Evolutionary conservation across 805 yeast species (phyloP), one percentile per base, ranked within the genome.

Genomic region (Dipodascus albidus): DNA sequence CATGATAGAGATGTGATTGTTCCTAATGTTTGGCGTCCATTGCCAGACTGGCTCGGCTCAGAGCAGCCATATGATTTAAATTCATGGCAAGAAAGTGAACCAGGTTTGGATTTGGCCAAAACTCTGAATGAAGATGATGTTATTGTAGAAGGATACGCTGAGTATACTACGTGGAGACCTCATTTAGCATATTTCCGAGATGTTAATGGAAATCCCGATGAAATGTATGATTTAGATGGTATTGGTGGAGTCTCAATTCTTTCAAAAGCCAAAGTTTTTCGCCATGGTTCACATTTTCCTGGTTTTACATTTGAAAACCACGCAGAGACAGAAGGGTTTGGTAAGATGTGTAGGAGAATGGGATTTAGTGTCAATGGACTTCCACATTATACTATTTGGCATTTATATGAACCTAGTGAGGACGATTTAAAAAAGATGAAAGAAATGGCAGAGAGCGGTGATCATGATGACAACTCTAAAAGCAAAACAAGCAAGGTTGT

Each of bases 301-400:
- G 98, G 96, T 0, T 91, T 91, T 66, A 87, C 96, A 38, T 91
- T 88, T 69, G 86, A 87, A 68, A 88, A 87, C 62, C 98, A 93
- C 67, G 99, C 98, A 2, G 99, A 91, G 67, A 91, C 98, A 1
- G 98, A 93, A 70, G 98, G 96, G 0, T 91, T 93, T 68, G 99
- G 96, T 51, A 90, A 87, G 65, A 76, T 91, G 74, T 82, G 90
- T 63, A 82, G 85, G 61, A 75, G 85, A 59, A 89, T 91, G 96
- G 90, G 93, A 2, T 86, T 77, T 66, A 75, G 82, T 19, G 97
- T 91, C 17, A 79, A 85, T 55, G 99, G 99, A 0, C 75, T 91
- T 61, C 97, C 98, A 8, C 97, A 93, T 70, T 91, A 91, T 67
- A 95, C 89, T 44, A 85, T 91, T 54, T 91, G 99, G 98, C 97